Conservation (phyloP, 345 rosid species). For the Raphanus raphanistrum region DNA sequence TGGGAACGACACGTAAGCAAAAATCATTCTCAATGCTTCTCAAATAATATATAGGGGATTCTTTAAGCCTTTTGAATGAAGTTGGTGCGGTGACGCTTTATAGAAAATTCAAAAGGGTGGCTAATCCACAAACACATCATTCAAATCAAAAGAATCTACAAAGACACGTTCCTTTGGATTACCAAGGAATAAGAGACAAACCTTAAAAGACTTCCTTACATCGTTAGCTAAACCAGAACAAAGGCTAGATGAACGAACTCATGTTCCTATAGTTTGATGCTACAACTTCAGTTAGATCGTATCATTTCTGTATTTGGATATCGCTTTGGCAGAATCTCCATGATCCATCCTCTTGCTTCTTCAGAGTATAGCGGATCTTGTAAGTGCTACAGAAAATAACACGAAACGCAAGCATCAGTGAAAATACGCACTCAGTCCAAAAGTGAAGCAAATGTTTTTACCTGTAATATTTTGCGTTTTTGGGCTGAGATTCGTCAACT, state of each 20-base stretch:
- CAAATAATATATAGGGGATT: no score
- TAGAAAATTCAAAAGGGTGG: slow-evolving; percentile 3
- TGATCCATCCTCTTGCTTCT: slow-evolving; percentile 77
- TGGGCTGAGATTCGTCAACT: slow-evolving; percentile 73
- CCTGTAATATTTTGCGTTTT: slow-evolving; percentile 89
- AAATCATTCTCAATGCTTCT: no score
- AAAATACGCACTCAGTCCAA: not conserved
- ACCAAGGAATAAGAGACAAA: slow-evolving; percentile 15
- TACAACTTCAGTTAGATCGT: not conserved
- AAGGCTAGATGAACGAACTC: slow-evolving; percentile 11
- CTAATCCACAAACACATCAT: slow-evolving; percentile 11
- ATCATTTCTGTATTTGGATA: slow-evolving; percentile 56
- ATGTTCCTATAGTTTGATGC: slow-evolving; percentile 18
- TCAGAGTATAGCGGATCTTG: slow-evolving; percentile 62
- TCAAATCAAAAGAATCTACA: slow-evolving; percentile 19
- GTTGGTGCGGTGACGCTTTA: slow-evolving; percentile 16
- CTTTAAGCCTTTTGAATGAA: not conserved
- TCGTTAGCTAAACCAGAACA: slow-evolving; percentile 25
- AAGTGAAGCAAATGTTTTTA: slow-evolving; percentile 16
- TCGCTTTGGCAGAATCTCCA: slow-evolving; percentile 85
- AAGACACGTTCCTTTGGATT: slow-evolving; percentile 4
- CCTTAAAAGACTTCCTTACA: slow-evolving; percentile 19
- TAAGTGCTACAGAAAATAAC: slow-evolving; percentile 56
- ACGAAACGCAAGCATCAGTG: not conserved
- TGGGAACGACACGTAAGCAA: no score